phyloP scores from a whole-genome alignment of 441 rosid species.

The Metrosideros polymorpha region DNA sequence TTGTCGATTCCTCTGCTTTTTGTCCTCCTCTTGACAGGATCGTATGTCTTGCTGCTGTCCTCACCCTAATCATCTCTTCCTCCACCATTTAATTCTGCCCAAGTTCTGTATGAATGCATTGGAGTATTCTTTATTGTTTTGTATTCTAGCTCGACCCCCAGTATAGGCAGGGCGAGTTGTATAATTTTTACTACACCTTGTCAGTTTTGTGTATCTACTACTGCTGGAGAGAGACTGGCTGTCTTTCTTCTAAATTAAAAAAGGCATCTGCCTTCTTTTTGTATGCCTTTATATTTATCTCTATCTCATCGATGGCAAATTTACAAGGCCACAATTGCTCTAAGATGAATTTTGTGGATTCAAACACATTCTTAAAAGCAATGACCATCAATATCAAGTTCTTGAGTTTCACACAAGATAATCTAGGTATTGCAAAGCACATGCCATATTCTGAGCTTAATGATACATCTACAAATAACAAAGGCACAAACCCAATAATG shows the following conservation, averaged over 20 bases:
- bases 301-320: background rate
- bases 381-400: background rate
- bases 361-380: background rate
- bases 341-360: background rate
- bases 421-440: background rate
- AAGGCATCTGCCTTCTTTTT: background rate
- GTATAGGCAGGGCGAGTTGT: background rate
- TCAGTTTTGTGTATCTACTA: background rate
- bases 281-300: background rate
- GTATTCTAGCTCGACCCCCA: background rate
- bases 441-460: background rate
- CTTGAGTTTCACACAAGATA: background rate
- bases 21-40: conserved; percentile 41
- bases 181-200: background rate
- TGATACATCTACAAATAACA: background rate
- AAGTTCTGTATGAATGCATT: background rate
- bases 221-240: background rate
- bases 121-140: conserved; percentile 6
- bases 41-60: conserved; percentile 32
- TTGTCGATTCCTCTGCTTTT: conserved; percentile 40
- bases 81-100: background rate
- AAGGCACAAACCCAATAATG: background rate
- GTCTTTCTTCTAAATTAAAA: background rate
- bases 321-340: background rate
- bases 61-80: conserved; percentile 16